phyloP scores from a whole-genome alignment of 306 rosid species.

The Nissolia schottii region DNA sequence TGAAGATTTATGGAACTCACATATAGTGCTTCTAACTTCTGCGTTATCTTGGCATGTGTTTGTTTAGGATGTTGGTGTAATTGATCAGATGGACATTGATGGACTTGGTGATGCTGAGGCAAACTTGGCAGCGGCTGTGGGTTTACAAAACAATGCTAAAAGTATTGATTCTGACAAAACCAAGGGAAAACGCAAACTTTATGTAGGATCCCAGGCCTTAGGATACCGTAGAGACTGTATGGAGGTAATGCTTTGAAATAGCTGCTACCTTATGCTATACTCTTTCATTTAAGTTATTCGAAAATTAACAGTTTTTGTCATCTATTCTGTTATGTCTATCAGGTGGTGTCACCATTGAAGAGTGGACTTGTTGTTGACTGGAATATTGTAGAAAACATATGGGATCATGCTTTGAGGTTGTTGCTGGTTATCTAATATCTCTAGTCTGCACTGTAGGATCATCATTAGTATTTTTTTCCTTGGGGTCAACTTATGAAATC shows the following conservation, averaged over 20 bases:
- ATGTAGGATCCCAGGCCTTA: constrained; percentile 68
- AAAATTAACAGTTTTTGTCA: background rate
- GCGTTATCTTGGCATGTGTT: background rate
- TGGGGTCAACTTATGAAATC: background rate
- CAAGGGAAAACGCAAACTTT: constrained; percentile 63
- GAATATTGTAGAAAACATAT: constrained; percentile 74
- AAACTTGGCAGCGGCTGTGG: constrained; percentile 50
- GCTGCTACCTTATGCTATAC: background rate
- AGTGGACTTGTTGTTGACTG: constrained; percentile 75
- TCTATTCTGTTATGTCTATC: constrained; percentile 13
- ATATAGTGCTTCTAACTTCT: background rate
- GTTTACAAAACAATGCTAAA: constrained; percentile 42
- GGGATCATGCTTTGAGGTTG: constrained; percentile 88
- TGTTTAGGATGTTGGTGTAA: constrained; percentile 65
- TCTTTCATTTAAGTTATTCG: background rate
- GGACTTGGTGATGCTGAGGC: constrained; percentile 46
- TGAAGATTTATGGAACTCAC: background rate
- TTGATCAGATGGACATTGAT: constrained; percentile 73
- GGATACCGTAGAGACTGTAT: constrained; percentile 72
- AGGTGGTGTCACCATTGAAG: constrained; percentile 64
- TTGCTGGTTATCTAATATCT: background rate
- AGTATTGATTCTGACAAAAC: constrained; percentile 54
- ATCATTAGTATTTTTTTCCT: background rate
- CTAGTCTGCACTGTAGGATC: background rate
- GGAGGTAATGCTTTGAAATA: constrained; percentile 50